These are phyloP conservation scores for Fusarium sp. DNA, from an alignment of 2,329 filamentous ascomycete species.

Conservation along the genomic window DNA sequence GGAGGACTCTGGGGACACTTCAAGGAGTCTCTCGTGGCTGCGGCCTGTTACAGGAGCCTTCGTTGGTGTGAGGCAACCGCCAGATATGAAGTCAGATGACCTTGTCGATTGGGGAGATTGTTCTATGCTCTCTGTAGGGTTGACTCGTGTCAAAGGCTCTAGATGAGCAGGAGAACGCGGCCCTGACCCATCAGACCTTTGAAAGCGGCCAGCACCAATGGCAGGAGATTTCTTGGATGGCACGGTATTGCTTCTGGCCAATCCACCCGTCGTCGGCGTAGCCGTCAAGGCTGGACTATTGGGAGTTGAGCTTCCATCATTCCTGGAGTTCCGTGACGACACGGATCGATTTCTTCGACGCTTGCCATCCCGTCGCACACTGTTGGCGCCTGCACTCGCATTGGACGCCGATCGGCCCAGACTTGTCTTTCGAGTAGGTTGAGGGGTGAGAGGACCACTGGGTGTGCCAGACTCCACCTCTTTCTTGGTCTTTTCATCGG, in stretches of 20 bases:
- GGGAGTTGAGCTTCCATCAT: constrained; percentile 77
- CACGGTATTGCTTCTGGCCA: constrained; percentile 84
- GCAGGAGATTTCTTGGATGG: constrained; percentile 89
- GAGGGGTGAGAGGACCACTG: constrained; percentile 55
- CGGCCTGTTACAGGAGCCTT: constrained; percentile 49
- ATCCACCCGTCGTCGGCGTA: constrained; percentile 65
- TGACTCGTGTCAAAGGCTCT: constrained; percentile 52
- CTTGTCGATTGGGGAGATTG: constrained; percentile 44
- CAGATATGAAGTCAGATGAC: constrained; percentile 39
- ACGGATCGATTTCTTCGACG: constrained; percentile 90
- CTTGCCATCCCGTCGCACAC: constrained; percentile 80
- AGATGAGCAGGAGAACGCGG: constrained; percentile 47
- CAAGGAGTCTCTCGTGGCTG: constrained; percentile 61
- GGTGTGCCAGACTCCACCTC: constrained; percentile 76
- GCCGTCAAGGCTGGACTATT: constrained; percentile 66
- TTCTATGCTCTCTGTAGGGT: constrained; percentile 35
- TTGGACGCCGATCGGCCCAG: constrained; percentile 77
- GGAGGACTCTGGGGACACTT: constrained; percentile 51
- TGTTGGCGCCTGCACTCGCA: constrained; percentile 88
- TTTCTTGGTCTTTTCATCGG: constrained; percentile 79
- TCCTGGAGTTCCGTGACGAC: constrained; percentile 85
- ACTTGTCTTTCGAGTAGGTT: constrained; percentile 62
- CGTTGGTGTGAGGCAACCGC: constrained; percentile 42
- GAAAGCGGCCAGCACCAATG: constrained; percentile 73
- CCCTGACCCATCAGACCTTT: constrained; percentile 49